Conservation (phyloP, 371 early-diverging fungal genomes). For the Apophysomyces variabilis region DNA sequence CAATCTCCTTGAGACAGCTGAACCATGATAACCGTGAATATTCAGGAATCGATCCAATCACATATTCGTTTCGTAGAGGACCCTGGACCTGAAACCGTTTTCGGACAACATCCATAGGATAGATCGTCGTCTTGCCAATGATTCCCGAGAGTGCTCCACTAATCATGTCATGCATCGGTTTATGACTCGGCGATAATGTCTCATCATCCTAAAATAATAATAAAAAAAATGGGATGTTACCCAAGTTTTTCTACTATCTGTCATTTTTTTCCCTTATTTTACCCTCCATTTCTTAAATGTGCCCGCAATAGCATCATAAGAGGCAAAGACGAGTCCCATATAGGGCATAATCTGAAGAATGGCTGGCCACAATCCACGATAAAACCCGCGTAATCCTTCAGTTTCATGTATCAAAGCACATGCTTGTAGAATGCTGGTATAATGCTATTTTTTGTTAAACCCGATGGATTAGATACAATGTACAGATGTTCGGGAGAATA, state of each 20-base stretch:
- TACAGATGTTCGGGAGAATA: no score
- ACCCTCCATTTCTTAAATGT: constrained; percentile 46
- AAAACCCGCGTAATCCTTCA: constrained; percentile 87
- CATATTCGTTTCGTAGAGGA: constrained; percentile 55
- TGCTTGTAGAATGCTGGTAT: constrained; percentile 68
- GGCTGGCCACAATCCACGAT: constrained; percentile 84
- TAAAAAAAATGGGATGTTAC: not conserved
- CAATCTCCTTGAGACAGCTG: constrained; percentile 63
- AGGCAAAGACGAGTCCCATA: constrained; percentile 86
- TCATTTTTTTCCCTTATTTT: not conserved
- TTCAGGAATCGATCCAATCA: constrained; percentile 52
- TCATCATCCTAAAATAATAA: constrained; percentile 31
- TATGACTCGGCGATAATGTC: constrained; percentile 29
- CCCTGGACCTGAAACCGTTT: constrained; percentile 84
- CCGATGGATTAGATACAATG: no score
- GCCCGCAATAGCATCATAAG: constrained; percentile 68
- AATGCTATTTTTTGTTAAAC: constrained; percentile 40
- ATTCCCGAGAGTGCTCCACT: constrained; percentile 86
- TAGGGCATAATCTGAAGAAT: constrained; percentile 91
- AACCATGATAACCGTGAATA: constrained; percentile 56
- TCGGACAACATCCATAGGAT: constrained; percentile 90
- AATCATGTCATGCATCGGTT: constrained; percentile 66
- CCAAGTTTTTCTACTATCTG: not conserved
- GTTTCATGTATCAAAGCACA: constrained; percentile 60
- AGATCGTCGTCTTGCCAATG: constrained; percentile 82